A percentile compares a stretch with the other conserved stretches of the same genome.
Conservation (phyloP, 805 yeast genomes). For the Kluyveromyces aestuarii region DNA sequence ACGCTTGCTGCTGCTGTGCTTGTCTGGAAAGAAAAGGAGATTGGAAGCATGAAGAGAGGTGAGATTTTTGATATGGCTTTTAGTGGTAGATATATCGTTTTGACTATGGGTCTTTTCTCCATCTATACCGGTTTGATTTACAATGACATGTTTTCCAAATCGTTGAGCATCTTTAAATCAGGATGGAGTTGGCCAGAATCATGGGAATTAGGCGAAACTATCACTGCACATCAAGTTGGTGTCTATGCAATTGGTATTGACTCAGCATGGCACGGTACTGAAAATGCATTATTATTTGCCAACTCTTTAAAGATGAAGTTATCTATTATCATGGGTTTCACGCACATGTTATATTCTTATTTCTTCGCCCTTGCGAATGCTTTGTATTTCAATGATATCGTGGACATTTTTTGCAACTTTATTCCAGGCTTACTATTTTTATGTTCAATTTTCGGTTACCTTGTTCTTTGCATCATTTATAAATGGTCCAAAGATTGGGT, state of each 20-base stretch:
- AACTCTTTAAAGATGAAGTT: constrained; percentile 73
- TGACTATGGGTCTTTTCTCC: constrained; percentile 64
- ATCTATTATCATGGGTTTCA: constrained; percentile 65
- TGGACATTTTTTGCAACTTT: constrained; percentile 65
- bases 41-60: constrained; percentile 51
- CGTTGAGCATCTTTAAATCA: constrained; percentile 56
- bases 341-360: constrained; percentile 66
- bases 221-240: constrained; percentile 41
- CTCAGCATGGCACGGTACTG: constrained; percentile 76
- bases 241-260: constrained; percentile 59
- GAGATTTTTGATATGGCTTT: constrained; percentile 75
- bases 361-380: constrained; percentile 60
- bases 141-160: constrained; percentile 63
- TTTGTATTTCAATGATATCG: constrained; percentile 44
- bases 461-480: constrained; percentile 56
- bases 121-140: constrained; percentile 68
- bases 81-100: constrained; percentile 57
- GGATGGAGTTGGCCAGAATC: constrained; percentile 62
- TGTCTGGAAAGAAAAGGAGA: constrained; percentile 44
- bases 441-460: constrained; percentile 70
- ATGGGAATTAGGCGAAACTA: constrained; percentile 40
- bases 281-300: constrained; percentile 56
- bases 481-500: constrained; percentile 73
- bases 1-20: constrained; percentile 45
- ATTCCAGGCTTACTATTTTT: constrained; percentile 65